phyloP scores from a whole-genome alignment of 306 rosid species.

The apple (Malus domestica) region DNA sequence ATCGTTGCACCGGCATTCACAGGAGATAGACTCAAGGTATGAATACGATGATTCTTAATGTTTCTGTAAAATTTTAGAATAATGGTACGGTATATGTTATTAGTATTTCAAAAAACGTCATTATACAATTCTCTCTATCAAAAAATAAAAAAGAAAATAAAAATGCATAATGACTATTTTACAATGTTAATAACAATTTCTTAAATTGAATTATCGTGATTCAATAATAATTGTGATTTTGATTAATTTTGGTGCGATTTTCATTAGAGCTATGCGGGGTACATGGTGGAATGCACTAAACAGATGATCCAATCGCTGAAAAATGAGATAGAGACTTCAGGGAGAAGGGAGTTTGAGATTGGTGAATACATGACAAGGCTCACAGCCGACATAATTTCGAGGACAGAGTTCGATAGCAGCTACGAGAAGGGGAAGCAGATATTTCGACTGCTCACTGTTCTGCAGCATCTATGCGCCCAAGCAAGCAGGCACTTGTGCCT shows the following conservation, averaged over 20 bases:
- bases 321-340: conserved; percentile 28
- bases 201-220: background rate
- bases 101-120: no score
- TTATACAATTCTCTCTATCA: no score
- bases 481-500: conserved; percentile 74
- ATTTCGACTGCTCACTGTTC: conserved; percentile 51
- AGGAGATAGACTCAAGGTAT: conserved; percentile 42
- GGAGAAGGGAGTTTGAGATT: conserved; percentile 64
- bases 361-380: conserved; percentile 59
- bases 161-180: background rate
- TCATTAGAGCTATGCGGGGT: conserved; percentile 71
- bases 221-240: background rate
- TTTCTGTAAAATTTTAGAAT: background rate
- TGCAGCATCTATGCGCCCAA: conserved; percentile 75
- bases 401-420: conserved; percentile 70
- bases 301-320: conserved; percentile 58
- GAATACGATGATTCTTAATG: background rate
- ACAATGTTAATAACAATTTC: no score
- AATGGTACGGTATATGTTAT: background rate
- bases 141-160: background rate
- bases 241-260: background rate
- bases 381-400: conserved; percentile 78
- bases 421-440: conserved; percentile 76
- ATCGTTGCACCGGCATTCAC: conserved; percentile 40
- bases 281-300: conserved; percentile 91